phyloP scores from a whole-genome alignment of 306 rosid species.

The Acacia melanoxylon region DNA sequence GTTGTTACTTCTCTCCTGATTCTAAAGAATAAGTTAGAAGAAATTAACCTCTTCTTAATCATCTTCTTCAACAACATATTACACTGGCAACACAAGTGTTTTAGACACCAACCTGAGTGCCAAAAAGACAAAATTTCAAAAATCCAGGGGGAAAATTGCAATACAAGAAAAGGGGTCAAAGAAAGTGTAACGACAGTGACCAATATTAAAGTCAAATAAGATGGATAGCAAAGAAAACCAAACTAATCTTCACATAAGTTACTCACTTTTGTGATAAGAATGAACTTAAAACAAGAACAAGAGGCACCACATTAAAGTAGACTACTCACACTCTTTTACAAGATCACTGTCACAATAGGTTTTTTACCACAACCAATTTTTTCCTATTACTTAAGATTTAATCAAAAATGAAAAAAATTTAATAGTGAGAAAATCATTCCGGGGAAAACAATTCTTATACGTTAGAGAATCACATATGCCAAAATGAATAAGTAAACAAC shows the following conservation, averaged over 20 bases:
- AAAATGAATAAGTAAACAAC: not conserved
- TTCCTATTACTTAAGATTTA: not conserved
- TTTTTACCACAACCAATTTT: not conserved
- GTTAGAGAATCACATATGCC: not conserved
- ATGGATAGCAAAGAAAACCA: not conserved
- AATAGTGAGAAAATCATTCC: not conserved
- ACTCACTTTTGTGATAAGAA: not conserved
- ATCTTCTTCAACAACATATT: conserved; percentile 9
- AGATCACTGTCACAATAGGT: not conserved
- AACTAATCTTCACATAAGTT: not conserved
- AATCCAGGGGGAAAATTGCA: not conserved
- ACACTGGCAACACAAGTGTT: not conserved
- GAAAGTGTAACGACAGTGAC: not conserved
- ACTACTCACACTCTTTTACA: not conserved
- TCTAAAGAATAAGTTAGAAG: conserved; percentile 20
- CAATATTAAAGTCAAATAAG: not conserved
- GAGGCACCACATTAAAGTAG: not conserved
- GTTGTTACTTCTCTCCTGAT: conserved; percentile 33
- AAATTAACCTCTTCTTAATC: conserved; percentile 26
- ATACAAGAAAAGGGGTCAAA: not conserved
- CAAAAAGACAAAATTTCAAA: not conserved
- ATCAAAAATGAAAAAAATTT: not conserved
- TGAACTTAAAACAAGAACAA: not conserved
- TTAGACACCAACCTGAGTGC: not conserved
- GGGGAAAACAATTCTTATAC: not conserved